These are phyloP conservation scores for Leccinellum albellum DNA, from an alignment of 768 basidiomycete genomes.

Conservation along the genomic window DNA sequence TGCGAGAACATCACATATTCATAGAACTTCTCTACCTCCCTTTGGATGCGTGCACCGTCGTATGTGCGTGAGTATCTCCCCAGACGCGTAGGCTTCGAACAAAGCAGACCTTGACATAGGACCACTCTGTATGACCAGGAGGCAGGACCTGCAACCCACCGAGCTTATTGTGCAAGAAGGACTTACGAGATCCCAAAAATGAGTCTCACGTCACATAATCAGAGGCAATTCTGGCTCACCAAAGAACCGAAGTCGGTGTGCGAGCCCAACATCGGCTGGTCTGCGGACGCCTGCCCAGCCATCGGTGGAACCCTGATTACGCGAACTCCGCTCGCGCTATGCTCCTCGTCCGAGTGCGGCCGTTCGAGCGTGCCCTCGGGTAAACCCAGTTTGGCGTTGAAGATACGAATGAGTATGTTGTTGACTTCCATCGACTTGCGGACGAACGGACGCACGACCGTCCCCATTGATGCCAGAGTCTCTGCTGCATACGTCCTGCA, in stretches of 20 bases:
- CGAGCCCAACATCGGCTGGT: background rate
- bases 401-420: background rate
- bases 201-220: background rate
- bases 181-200: background rate
- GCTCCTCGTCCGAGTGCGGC: background rate
- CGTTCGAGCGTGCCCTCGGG: background rate
- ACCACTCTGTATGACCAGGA: background rate
- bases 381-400: background rate
- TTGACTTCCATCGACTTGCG: background rate
- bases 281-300: background rate
- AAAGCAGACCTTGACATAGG: no score
- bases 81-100: background rate
- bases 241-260: background rate
- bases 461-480: background rate
- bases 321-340: background rate
- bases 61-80: background rate
- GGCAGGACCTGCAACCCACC: background rate
- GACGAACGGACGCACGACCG: background rate
- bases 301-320: background rate
- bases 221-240: background rate
- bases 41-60: no score
- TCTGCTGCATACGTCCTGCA: background rate
- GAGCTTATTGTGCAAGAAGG: background rate
- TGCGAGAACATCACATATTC: no score
- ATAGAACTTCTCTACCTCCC: no score